Evolutionary conservation across 2,329 filamentous ascomycete genomes (phyloP), one percentile per base, ranked within the genome.

Genomic region (Teratosphaeria pseudoeucalypti): DNA sequence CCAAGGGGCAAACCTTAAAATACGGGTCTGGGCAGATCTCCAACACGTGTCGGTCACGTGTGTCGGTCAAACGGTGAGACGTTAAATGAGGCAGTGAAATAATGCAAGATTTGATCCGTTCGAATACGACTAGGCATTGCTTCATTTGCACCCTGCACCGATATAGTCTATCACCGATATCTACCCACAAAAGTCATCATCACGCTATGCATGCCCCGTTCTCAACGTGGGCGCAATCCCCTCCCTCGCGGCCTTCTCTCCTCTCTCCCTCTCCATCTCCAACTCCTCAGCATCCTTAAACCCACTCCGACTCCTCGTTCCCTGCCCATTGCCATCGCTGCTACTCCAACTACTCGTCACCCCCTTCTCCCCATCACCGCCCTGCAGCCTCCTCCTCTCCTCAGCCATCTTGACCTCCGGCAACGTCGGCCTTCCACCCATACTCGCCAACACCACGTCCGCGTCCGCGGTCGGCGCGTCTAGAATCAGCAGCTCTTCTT

Each of bases 391-490:
- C 23, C 65, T 55, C 56, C 62, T 66, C 60, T 63, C 61, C 49
- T 63, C 61, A 37, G 69, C 70, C 26, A 69, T 60, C 29, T 62
- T 63, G 23, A 70, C 69, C 53, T 73, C 73, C 1, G 74, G 72
- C 60, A 76, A 69, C 37, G 67, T 68, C 32, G 79, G 78, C 34
- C 74, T 74, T 2, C 81, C 79, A 5, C 81, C 80, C 32, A 82
- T 73, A 54, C 77, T 80, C 56, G 76, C 79, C 64, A 83, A 74
- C 3, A 82, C 81, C 16, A 80, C 74, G n/a, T 77, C 77, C 26
- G 78, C 77, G 59, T 79, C 77, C 2, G 80, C 81, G 0, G 81
- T 84, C 29, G 81, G 76, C 26, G 76, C 76, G 68, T 84, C 82
- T 60, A 84, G 64, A 0, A 82, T 66, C 16, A 73, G 66, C 11